Percentiles rank a stretch among this genome's conserved stretches.
Conservation (phyloP, 2,329 filamentous ascomycete species). For the Aspergillus piperis region DNA sequence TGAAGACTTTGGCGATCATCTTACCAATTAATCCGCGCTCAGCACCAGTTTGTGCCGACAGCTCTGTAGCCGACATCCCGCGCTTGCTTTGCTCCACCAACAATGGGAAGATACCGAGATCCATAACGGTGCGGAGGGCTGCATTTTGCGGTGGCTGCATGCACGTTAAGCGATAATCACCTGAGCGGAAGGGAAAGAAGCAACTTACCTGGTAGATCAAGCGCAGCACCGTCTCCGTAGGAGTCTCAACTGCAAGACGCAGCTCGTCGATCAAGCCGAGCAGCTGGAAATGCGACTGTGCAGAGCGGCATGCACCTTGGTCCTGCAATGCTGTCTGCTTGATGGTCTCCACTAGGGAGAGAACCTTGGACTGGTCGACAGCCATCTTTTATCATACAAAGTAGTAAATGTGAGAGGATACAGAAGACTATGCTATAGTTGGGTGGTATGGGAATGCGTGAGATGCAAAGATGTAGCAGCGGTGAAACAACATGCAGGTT, state of each 20-base stretch:
- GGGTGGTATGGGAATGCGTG: neutral
- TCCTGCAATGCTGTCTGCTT: conserved; percentile 20
- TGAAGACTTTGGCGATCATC: neutral
- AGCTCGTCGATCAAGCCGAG: conserved; percentile 32
- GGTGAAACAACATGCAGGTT: conserved; percentile 1
- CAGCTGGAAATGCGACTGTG: conserved; percentile 29
- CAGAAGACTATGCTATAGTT: neutral
- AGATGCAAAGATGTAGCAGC: neutral
- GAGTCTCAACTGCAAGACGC: conserved; percentile 32
- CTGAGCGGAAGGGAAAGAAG: neutral
- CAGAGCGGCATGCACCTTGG: conserved; percentile 16
- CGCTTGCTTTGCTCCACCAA: conserved; percentile 23
- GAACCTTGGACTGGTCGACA: neutral
- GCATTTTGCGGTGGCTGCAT: conserved; percentile 38
- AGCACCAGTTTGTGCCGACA: conserved; percentile 31
- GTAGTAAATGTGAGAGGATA: too few relatives aligned
- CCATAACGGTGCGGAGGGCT: conserved; percentile 33
- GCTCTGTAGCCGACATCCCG: conserved; percentile 29
- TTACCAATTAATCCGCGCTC: conserved; percentile 35
- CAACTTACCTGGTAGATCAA: conserved; percentile 35
- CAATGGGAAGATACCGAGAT: conserved; percentile 32
- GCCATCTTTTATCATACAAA: too few relatives aligned
- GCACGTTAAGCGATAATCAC: neutral
- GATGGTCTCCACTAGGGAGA: conserved; percentile 19
- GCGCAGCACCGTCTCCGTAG: conserved; percentile 34